These are phyloP conservation scores for Clavispora fructus DNA, from an alignment of 805 yeast genomes.

Conservation along the genomic window DNA sequence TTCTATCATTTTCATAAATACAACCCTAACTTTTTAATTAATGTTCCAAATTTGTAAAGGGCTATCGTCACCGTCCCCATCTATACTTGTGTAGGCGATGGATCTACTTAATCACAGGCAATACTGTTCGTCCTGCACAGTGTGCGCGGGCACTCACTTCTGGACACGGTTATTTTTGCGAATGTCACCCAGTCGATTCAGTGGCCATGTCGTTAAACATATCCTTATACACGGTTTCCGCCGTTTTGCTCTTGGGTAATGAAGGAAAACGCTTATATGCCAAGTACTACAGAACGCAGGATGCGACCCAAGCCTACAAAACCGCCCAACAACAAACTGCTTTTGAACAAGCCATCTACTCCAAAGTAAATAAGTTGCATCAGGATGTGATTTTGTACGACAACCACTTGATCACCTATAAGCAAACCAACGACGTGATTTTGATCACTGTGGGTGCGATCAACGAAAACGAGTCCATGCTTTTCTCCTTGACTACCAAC, in stretches of 20 bases:
- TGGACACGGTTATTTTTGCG: background rate
- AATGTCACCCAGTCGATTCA: background rate
- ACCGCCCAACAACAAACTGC: constrained; percentile 60
- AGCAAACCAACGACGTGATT: constrained; percentile 72
- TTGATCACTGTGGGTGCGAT: constrained; percentile 67
- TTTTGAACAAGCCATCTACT: constrained; percentile 69
- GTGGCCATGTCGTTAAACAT: constrained; percentile 39
- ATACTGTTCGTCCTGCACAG: background rate
- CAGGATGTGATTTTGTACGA: constrained; percentile 79
- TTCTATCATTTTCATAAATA: background rate
- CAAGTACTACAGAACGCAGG: constrained; percentile 68
- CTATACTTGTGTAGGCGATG: too few relatives aligned
- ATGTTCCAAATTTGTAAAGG: too few relatives aligned
- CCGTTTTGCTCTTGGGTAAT: constrained; percentile 73
- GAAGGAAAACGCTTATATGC: constrained; percentile 78
- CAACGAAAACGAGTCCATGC: constrained; percentile 80
- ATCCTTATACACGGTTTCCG: constrained; percentile 77
- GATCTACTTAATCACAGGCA: too few relatives aligned
- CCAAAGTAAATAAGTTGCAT: constrained; percentile 74
- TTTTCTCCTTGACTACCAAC: constrained; percentile 71
- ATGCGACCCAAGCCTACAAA: constrained; percentile 32
- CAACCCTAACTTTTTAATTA: too few relatives aligned
- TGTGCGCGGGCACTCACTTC: background rate
- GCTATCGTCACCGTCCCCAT: too few relatives aligned
- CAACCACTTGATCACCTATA: constrained; percentile 76